Conservation (phyloP, 2,329 filamentous ascomycete species). For the Zalaria obscura region DNA sequence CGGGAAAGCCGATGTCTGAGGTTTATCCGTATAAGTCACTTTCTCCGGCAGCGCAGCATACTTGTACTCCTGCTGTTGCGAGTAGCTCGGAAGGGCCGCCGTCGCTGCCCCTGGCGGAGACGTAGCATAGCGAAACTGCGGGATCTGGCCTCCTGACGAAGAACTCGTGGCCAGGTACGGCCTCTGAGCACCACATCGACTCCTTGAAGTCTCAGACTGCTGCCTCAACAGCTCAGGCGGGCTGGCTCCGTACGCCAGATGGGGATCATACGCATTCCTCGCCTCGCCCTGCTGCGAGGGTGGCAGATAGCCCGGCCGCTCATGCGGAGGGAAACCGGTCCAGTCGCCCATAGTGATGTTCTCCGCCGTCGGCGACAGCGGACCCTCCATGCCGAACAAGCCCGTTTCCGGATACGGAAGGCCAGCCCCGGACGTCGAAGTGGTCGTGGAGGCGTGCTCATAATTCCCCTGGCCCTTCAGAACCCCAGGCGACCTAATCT, state of each 20-base stretch:
- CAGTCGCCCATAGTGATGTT: conserved; percentile 30
- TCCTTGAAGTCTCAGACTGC: background rate
- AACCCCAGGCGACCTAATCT: conserved; percentile 22
- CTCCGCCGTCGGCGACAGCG: conserved; percentile 14
- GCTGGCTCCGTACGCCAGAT: conserved; percentile 15
- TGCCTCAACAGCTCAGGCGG: conserved; percentile 1
- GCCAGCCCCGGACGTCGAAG: conserved; percentile 2
- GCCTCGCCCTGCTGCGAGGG: background rate
- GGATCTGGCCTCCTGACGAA: background rate
- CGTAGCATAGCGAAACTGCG: background rate
- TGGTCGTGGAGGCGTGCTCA: background rate
- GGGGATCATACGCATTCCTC: conserved; percentile 14
- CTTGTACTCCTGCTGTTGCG: conserved; percentile 13
- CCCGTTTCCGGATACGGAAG: conserved; percentile 5
- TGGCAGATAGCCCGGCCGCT: conserved; percentile 22
- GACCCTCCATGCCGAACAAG: background rate
- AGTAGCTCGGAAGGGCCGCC: background rate
- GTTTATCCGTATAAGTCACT: conserved; percentile 29
- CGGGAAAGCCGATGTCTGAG: conserved; percentile 6
- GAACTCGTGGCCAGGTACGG: background rate
- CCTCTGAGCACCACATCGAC: background rate
- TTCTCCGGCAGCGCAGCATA: conserved; percentile 27
- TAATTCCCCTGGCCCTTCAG: background rate
- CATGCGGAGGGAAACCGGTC: conserved; percentile 27
- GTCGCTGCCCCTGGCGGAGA: background rate